Percentiles rank a stretch among this genome's conserved stretches.
These are phyloP conservation scores for Syncephalastrum monosporum DNA, from an alignment of 371 early-diverging fungal species.

Conservation along the genomic window DNA sequence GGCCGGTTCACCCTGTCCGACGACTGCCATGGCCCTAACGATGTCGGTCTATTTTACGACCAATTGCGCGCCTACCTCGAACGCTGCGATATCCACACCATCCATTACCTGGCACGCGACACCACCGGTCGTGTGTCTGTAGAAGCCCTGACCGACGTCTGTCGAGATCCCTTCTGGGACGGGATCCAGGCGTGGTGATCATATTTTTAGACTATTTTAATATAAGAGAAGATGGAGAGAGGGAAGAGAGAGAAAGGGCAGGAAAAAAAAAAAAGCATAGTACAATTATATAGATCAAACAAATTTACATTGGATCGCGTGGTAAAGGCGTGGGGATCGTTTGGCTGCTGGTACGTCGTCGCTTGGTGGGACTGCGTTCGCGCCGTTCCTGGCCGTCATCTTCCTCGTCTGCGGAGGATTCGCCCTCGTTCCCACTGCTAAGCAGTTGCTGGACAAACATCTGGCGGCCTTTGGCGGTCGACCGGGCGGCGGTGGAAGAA, in stretches of 20 bases:
- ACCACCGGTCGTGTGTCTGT: slow-evolving; percentile 13
- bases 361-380: slow-evolving; percentile 10
- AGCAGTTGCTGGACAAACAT: slow-evolving; percentile 9
- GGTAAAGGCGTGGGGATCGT: too few species aligned
- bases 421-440: slow-evolving; percentile 9
- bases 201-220: not conserved
- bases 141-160: slow-evolving; percentile 27
- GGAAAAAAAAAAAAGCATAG: too few species aligned
- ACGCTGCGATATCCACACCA: slow-evolving; percentile 41
- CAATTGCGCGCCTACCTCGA: slow-evolving; percentile 53
- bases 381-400: not conserved
- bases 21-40: slow-evolving; percentile 89
- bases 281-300: too few species aligned
- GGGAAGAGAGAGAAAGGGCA: not conserved
- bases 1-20: slow-evolving; percentile 87
- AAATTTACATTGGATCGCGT: too few species aligned
- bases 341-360: slow-evolving; percentile 6
- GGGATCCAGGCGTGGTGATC: slow-evolving; percentile 27
- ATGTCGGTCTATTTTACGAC: slow-evolving; percentile 84
- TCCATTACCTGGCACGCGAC: slow-evolving; percentile 46
- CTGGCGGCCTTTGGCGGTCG: slow-evolving; percentile 9
- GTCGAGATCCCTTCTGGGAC: slow-evolving; percentile 40
- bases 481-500: not conserved
- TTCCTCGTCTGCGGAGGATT: not conserved
- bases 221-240: not conserved